Percentiles rank a stretch among this genome's conserved stretches.
These are phyloP conservation scores for Hortiboletus flavorubellus DNA, from an alignment of 768 basidiomycete species.

Conservation along the genomic window DNA sequence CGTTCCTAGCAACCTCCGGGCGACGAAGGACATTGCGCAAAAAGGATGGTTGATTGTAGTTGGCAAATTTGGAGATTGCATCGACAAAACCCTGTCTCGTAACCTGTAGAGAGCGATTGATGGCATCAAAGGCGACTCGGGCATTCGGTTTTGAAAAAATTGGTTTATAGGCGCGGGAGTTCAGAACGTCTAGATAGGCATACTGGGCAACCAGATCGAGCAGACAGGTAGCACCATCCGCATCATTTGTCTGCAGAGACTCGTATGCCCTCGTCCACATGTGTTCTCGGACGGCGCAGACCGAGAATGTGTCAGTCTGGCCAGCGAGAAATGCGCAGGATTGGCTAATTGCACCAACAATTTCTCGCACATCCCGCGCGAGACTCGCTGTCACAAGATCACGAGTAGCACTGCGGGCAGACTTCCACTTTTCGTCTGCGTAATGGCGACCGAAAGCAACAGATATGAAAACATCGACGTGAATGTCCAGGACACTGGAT, in stretches of 20 bases:
- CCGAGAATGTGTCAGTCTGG: conserved; percentile 29
- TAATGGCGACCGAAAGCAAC: conserved; percentile 44
- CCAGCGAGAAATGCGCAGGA: conserved; percentile 35
- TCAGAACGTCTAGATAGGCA: conserved; percentile 66
- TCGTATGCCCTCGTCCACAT: conserved; percentile 72
- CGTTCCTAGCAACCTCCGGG: conserved; percentile 54
- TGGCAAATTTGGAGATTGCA: conserved; percentile 60
- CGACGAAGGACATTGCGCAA: conserved; percentile 53
- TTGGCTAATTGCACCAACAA: conserved; percentile 30
- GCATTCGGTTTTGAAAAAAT: conserved; percentile 32
- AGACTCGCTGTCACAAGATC: conserved; percentile 38
- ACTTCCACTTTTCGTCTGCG: conserved; percentile 39
- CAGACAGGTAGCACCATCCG: conserved; percentile 54
- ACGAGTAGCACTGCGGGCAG: conserved; percentile 40
- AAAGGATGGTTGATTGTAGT: conserved; percentile 52
- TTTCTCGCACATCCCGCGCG: conserved; percentile 32
- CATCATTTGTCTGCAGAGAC: conserved; percentile 54
- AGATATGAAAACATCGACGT: conserved; percentile 44
- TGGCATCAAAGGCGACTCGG: conserved; percentile 41
- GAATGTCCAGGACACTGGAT: conserved; percentile 46
- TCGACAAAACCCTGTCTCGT: conserved; percentile 64
- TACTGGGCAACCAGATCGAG: conserved; percentile 55
- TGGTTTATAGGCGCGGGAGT: conserved; percentile 45
- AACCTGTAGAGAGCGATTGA: conserved; percentile 58
- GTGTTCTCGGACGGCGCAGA: conserved; percentile 45